Percentiles rank a stretch among this genome's conserved stretches.
phyloP scores from a whole-genome alignment of 2,329 filamentous ascomycete genomes.

The Ophiostoma sp. region DNA sequence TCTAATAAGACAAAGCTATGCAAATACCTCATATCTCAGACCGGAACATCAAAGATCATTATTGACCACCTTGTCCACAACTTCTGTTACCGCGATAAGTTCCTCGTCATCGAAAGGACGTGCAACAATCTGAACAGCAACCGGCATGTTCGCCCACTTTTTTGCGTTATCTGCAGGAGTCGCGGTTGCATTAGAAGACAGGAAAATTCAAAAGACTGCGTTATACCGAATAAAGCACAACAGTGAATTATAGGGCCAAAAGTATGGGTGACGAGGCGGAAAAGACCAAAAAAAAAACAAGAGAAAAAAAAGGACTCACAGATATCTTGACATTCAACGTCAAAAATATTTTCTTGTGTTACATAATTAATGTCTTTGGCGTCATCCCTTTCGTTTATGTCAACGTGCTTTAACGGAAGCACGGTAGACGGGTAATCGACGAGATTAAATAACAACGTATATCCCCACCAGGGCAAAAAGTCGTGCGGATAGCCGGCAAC shows the following conservation, averaged over 20 bases:
- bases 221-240: too few relatives aligned
- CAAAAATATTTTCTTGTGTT: not conserved
- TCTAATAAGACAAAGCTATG: too few relatives aligned
- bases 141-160: not conserved
- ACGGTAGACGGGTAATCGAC: not conserved
- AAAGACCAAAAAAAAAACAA: too few relatives aligned
- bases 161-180: too few relatives aligned
- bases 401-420: not conserved
- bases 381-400: not conserved
- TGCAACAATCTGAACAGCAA: not conserved
- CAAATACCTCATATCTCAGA: too few relatives aligned
- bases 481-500: not conserved
- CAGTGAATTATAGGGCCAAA: too few relatives aligned
- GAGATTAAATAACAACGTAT: not conserved
- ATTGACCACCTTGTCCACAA: not conserved
- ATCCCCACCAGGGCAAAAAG: not conserved
- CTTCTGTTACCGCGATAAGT: not conserved
- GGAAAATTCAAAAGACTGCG: too few relatives aligned
- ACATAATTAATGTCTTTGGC: not conserved
- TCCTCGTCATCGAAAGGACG: not conserved
- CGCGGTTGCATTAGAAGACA: not conserved
- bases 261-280: too few relatives aligned
- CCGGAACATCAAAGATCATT: too few relatives aligned
- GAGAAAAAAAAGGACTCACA: too few relatives aligned
- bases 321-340: not conserved